Evolutionary conservation across 2,329 filamentous ascomycete genomes (phyloP).

Genomic region (Penicillium fuscoglaucum): DNA sequence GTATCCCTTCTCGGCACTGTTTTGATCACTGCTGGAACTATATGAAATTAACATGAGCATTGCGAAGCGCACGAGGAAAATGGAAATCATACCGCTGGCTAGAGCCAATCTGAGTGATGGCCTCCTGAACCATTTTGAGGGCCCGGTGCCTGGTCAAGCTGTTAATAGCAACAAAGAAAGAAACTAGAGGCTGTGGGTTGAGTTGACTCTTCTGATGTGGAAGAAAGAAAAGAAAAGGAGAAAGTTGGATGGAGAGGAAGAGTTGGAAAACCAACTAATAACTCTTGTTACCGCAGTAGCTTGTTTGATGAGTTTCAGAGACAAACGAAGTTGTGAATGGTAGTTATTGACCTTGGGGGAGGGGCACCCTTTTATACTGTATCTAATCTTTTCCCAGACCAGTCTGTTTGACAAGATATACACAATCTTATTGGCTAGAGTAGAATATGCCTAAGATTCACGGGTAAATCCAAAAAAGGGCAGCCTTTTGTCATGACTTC

Average conservation of each 20-base stretch:
- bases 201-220: background rate
- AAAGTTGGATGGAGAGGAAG: background rate
- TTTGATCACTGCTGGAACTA: conserved; percentile 14
- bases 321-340: background rate
- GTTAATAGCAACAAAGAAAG: background rate
- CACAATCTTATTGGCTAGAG: conserved; percentile 7
- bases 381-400: background rate
- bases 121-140: conserved; percentile 14
- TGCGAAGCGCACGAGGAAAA: background rate
- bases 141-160: background rate
- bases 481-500: background rate
- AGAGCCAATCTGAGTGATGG: conserved; percentile 7
- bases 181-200: background rate
- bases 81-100: conserved; percentile 3
- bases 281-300: background rate
- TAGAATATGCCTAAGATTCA: background rate
- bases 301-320: background rate
- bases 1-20: conserved; percentile 17
- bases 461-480: background rate
- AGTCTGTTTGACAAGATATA: conserved; percentile 9
- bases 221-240: background rate
- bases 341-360: background rate
- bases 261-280: background rate
- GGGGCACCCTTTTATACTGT: conserved; percentile 14
- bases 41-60: background rate